Conservation (phyloP, 2,329 filamentous ascomycete species). For the Diaporthe capsici region DNA sequence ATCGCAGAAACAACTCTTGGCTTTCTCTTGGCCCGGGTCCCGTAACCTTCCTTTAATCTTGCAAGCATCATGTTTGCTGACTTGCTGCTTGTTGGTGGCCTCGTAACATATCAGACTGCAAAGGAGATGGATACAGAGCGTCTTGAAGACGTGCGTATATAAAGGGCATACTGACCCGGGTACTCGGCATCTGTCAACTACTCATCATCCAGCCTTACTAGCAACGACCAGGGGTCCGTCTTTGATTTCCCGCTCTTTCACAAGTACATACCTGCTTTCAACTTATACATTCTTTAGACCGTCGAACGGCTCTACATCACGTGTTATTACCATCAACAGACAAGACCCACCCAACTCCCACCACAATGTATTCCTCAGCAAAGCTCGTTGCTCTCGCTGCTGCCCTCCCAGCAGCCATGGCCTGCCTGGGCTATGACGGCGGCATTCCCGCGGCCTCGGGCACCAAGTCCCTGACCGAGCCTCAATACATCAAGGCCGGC, state of each 20-base stretch:
- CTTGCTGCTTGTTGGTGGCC: background rate
- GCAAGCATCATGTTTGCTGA: slow-evolving; percentile 11
- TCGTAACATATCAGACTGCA: background rate
- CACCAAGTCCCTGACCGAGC: slow-evolving; percentile 46
- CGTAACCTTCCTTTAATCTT: slow-evolving; percentile 29
- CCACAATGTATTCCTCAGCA: background rate
- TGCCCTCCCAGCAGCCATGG: slow-evolving; percentile 47
- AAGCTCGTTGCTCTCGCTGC: slow-evolving; percentile 30
- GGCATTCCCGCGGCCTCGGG: slow-evolving; percentile 49
- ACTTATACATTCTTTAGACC: slow-evolving; percentile 18
- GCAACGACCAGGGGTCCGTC: slow-evolving; percentile 16
- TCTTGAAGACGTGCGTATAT: slow-evolving; percentile 7
- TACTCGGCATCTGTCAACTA: background rate
- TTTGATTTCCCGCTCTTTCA: background rate
- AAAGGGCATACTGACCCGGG: background rate
- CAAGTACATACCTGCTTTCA: background rate
- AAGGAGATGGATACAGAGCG: background rate
- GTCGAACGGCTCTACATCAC: slow-evolving; percentile 11
- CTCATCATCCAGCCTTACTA: slow-evolving; percentile 1
- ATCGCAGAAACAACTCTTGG: slow-evolving; percentile 9
- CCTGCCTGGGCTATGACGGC: slow-evolving; percentile 51
- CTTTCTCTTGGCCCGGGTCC: slow-evolving; percentile 28
- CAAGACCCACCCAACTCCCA: background rate
- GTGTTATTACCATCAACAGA: background rate
- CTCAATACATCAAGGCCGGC: slow-evolving; percentile 45